Percentiles rank a stretch among this genome's conserved stretches.
These are phyloP conservation scores for Amanita pseudoporphyria DNA, from an alignment of 768 basidiomycete species.

Conservation along the genomic window DNA sequence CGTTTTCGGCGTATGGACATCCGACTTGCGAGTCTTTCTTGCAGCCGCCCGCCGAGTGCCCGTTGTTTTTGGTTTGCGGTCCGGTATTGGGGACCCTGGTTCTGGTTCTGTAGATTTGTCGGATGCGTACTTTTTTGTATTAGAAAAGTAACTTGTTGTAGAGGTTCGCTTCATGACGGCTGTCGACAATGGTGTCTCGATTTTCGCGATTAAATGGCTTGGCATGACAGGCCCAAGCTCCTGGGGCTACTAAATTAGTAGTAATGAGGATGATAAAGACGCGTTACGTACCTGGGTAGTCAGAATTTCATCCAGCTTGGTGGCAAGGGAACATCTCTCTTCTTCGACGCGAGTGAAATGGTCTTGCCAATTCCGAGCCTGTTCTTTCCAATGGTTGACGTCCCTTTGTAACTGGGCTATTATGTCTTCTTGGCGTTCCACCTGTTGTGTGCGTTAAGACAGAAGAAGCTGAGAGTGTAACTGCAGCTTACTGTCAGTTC, in stretches of 20 bases:
- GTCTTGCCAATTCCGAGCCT: constrained; percentile 71
- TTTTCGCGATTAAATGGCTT: background rate
- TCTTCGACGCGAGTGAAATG: constrained; percentile 69
- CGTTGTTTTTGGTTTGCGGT: background rate
- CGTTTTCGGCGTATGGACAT: background rate
- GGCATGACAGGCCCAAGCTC: background rate
- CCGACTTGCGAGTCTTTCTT: background rate
- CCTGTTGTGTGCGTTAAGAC: constrained; percentile 22
- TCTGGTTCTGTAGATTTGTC: constrained; percentile 15
- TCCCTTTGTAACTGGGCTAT: constrained; percentile 57
- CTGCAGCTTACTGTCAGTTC: constrained; percentile 39
- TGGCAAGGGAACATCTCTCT: constrained; percentile 49
- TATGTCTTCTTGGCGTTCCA: constrained; percentile 49
- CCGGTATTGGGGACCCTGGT: background rate
- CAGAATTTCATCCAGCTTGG: constrained; percentile 49
- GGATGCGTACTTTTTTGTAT: background rate
- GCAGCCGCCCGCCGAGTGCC: background rate
- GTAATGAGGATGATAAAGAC: background rate
- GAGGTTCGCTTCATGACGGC: background rate
- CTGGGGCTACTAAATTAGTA: background rate
- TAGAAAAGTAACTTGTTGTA: background rate
- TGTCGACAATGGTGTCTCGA: background rate
- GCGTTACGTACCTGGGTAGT: constrained; percentile 33
- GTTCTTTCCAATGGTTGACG: constrained; percentile 63
- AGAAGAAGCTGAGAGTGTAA: constrained; percentile 2